Base-by-base conservation (phyloP, 1,284 basidiomycete genomes). In the Taiwanofungus camphoratus region DNA sequence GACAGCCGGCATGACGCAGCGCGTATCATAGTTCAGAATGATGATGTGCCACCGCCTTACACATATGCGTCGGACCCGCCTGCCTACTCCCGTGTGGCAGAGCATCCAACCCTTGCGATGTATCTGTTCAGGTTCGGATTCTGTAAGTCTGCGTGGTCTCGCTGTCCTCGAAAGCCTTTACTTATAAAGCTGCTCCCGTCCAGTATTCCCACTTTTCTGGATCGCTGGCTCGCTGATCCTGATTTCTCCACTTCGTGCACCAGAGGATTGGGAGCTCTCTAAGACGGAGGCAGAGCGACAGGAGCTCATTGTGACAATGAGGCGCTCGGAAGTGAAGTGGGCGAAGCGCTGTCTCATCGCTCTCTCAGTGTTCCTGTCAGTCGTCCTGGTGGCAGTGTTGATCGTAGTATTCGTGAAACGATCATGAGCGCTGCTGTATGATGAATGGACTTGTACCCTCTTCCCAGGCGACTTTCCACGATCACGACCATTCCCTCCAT, bases 151-250 rank as follows among this genome's bases (percentile, higher is more conserved):
- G n/a, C n/a, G n/a, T n/a, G n/a, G n/a, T 11, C 20, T 7, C 18
- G 23, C 3, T 32, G n/a, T n/a, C n/a, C n/a, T n/a, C n/a, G n/a
- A n/a, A n/a, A n/a, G n/a, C n/a, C 27, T 9, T n/a, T n/a, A n/a
- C n/a, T n/a, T n/a, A n/a, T n/a, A n/a, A n/a, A n/a, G 7, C 1
- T 15, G 12, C 15, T 21, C 1, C 24, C 7, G 20, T 42, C 24
- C 31, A 70, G 69, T 71, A 41, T 71, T 69, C 52, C 68, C 68
- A 6, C 45, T 66, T 16, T 71, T 71, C 51, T 70, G 70, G 68
- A 51, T 59, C 6, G 49, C 66, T 3, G 68, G 69, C 12, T 54
- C 61, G 19, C 57, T 63, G 48, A 61, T 70, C 50, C 53, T 70
- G 34, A 55, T 66, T 42, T 60, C 56, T 5, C 66, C 68, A 4